phyloP scores from a whole-genome alignment of 2,329 filamentous ascomycete species.

The Plenodomus tracheiphilus region DNA sequence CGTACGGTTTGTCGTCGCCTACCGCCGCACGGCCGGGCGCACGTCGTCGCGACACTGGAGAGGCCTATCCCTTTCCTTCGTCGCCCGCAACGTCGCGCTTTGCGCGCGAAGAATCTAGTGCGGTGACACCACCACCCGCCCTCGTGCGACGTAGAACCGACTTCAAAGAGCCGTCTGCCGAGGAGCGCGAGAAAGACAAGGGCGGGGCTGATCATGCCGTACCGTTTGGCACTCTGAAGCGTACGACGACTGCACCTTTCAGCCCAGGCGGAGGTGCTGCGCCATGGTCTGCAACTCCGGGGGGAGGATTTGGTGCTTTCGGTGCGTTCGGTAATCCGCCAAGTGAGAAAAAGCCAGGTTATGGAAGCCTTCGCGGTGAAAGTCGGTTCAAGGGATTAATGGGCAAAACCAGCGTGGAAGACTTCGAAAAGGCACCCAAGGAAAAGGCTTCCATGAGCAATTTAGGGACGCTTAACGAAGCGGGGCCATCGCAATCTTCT shows the following conservation, averaged over 20 bases:
- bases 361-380: conserved; percentile 70
- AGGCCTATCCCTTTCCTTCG: conserved; percentile 62
- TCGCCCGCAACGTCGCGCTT: conserved; percentile 68
- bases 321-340: conserved; percentile 74
- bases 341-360: conserved; percentile 69
- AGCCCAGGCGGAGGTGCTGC: conserved; percentile 55
- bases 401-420: conserved; percentile 74
- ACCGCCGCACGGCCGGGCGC: conserved; percentile 72
- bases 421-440: conserved; percentile 55
- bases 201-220: conserved; percentile 44
- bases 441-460: conserved; percentile 59
- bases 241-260: conserved; percentile 59
- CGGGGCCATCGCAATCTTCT: conserved; percentile 50
- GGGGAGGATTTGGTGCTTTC: conserved; percentile 76
- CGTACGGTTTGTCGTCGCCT: conserved; percentile 74
- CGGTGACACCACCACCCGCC: conserved; percentile 63
- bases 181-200: conserved; percentile 57
- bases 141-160: conserved; percentile 65
- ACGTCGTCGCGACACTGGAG: conserved; percentile 82
- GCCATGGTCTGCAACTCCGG: conserved; percentile 63
- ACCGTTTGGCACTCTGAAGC: conserved; percentile 60
- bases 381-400: conserved; percentile 87
- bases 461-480: conserved; percentile 58
- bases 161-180: conserved; percentile 56
- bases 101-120: conserved; percentile 65